Evolutionary conservation across 345 rosid genomes (phyloP).

Genomic region (Eucalyptus marginata): DNA sequence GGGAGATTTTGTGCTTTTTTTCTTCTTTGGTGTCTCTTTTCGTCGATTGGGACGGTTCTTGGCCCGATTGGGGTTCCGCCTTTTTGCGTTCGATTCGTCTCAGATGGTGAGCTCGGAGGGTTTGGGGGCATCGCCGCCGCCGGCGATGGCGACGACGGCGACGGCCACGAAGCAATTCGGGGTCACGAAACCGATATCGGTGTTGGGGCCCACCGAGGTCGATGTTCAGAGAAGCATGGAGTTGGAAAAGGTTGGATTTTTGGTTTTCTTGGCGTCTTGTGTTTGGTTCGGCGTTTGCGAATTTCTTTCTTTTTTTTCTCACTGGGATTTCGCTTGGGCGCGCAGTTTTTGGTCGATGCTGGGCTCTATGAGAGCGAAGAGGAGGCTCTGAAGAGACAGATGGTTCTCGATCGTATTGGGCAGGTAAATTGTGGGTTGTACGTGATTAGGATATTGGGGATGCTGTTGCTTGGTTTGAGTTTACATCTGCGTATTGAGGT

Average conservation of each 20-base stretch:
- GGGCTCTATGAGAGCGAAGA: constrained; percentile 77
- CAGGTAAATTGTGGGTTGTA: constrained; percentile 25
- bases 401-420: constrained; percentile 51
- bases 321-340: not conserved
- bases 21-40: not conserved
- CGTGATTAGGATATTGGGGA: not conserved
- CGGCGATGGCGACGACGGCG: not conserved
- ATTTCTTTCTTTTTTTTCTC: not conserved
- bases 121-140: constrained; percentile 14
- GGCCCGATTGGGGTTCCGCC: not conserved
- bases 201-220: constrained; percentile 61
- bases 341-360: constrained; percentile 49
- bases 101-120: constrained; percentile 49
- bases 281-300: not conserved
- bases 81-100: not conserved
- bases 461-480: not conserved
- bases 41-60: not conserved
- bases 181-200: constrained; percentile 73
- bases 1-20: not conserved
- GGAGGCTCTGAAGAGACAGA: constrained; percentile 59
- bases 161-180: constrained; percentile 32
- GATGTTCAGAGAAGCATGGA: constrained; percentile 55
- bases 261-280: not conserved
- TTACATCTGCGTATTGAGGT: not conserved
- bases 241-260: constrained; percentile 2